phyloP scores from a whole-genome alignment of 345 rosid species.

The Populus nigra region DNA sequence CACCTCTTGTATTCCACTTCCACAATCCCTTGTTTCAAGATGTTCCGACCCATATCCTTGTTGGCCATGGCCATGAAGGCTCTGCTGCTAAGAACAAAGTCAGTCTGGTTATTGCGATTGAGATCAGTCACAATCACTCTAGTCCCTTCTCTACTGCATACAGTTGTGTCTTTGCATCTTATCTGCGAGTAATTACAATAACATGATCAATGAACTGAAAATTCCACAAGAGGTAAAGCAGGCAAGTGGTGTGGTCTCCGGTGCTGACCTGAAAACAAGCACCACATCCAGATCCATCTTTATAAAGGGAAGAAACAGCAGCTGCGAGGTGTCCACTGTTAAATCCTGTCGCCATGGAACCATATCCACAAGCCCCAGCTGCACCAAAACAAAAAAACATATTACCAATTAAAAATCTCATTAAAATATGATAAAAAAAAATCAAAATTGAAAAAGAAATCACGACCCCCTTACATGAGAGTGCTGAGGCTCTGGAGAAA shows the following conservation, averaged over 20 bases:
- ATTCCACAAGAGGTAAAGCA: not conserved
- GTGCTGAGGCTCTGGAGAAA: slow-evolving; percentile 63
- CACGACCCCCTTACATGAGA: slow-evolving; percentile 46
- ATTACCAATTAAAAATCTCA: slow-evolving; percentile 16
- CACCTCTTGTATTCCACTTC: slow-evolving; percentile 82
- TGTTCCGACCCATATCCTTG: slow-evolving; percentile 38
- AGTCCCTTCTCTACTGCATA: slow-evolving; percentile 66
- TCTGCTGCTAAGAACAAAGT: slow-evolving; percentile 73
- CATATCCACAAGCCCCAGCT: slow-evolving; percentile 97
- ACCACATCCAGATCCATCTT: slow-evolving; percentile 86
- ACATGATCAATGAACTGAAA: not conserved
- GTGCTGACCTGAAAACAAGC: slow-evolving; percentile 71
- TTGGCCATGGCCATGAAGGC: slow-evolving; percentile 85
- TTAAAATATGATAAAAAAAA: not conserved
- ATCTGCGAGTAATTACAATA: slow-evolving; percentile 37
- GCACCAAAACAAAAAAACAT: slow-evolving; percentile 17
- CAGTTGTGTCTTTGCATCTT: slow-evolving; percentile 59
- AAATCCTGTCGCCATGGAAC: slow-evolving; percentile 62
- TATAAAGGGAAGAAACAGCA: slow-evolving; percentile 64
- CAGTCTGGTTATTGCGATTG: slow-evolving; percentile 59
- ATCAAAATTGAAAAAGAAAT: not conserved
- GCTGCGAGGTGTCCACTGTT: slow-evolving; percentile 72
- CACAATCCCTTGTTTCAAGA: slow-evolving; percentile 57
- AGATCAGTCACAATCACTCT: slow-evolving; percentile 68
- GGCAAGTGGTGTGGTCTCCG: not conserved